These are phyloP conservation scores for Plasmodium ovale DNA, from an alignment of 169 alveolate species.

Conservation along the genomic window DNA sequence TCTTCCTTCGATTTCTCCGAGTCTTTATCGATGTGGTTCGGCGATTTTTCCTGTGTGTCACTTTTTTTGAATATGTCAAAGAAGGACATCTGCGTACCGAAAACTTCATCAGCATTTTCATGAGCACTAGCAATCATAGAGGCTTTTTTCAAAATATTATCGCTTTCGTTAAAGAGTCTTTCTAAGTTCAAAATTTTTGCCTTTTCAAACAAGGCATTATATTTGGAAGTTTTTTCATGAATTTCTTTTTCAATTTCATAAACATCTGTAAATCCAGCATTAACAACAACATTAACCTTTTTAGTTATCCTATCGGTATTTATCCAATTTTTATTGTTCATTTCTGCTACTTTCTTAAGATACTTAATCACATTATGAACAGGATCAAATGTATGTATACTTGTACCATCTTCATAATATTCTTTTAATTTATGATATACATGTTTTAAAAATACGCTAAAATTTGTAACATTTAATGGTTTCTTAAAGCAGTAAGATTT, in stretches of 20 bases:
- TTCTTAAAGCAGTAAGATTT: constrained; percentile 28
- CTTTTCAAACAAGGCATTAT: constrained; percentile 26
- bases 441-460: neutral
- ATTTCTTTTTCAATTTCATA: constrained; percentile 28
- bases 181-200: neutral
- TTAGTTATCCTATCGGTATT: constrained; percentile 68
- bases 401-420: neutral
- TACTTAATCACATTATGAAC: neutral
- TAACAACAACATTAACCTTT: constrained; percentile 66
- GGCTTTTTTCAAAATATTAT: constrained; percentile 54
- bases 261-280: constrained; percentile 34
- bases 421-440: constrained; percentile 14
- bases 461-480: neutral
- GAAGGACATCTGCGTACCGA: no score
- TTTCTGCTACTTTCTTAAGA: constrained; percentile 59
- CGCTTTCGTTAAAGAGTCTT: constrained; percentile 7
- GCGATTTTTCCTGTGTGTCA: no score
- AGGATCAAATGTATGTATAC: neutral
- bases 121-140: constrained; percentile 18
- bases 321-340: constrained; percentile 73
- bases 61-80: no score
- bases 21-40: no score
- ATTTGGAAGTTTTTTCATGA: neutral
- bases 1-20: no score
- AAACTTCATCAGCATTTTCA: neutral